These are phyloP conservation scores for Aspergillus japonicus DNA, from an alignment of 2,329 filamentous ascomycete species.

Conservation along the genomic window DNA sequence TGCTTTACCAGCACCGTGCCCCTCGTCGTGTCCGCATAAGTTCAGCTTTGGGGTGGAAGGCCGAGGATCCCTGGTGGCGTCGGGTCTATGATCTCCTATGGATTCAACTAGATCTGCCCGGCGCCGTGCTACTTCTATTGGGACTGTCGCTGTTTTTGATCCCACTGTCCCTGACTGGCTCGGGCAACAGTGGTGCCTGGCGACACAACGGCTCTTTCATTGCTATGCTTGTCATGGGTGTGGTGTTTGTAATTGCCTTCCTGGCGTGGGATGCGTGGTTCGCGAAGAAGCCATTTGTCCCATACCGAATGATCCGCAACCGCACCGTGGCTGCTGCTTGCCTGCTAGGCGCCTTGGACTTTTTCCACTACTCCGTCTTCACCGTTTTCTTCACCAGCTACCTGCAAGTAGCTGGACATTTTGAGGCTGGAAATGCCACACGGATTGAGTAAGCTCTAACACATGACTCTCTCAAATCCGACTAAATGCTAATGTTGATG, in stretches of 20 bases:
- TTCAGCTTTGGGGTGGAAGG: conserved; percentile 3
- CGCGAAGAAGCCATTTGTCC: conserved; percentile 41
- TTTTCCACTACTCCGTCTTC: conserved; percentile 38
- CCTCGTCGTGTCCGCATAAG: background rate
- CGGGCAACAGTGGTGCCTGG: conserved; percentile 28
- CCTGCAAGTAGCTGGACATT: conserved; percentile 41
- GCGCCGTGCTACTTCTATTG: conserved; percentile 32
- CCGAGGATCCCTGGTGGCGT: conserved; percentile 17
- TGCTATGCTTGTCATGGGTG: conserved; percentile 38
- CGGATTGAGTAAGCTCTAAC: conserved; percentile 19
- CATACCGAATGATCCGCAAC: conserved; percentile 39
- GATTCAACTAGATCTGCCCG: conserved; percentile 36
- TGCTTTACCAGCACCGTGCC: conserved; percentile 32
- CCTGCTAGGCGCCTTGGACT: conserved; percentile 37
- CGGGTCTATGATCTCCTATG: conserved; percentile 20
- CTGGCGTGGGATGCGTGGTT: conserved; percentile 40
- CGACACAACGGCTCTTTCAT: conserved; percentile 33
- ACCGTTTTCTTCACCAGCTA: conserved; percentile 45
- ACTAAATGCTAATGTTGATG: background rate
- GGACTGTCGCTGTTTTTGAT: conserved; percentile 38
- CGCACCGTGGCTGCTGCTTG: conserved; percentile 43
- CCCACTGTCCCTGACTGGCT: conserved; percentile 41
- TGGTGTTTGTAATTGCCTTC: conserved; percentile 26
- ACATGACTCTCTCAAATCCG: background rate
- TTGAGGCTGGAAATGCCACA: conserved; percentile 37